Evolutionary conservation across 192 early-diverging fungal genomes (phyloP), one percentile per base, ranked within the genome.

Genomic region (Coemansia sp.): DNA sequence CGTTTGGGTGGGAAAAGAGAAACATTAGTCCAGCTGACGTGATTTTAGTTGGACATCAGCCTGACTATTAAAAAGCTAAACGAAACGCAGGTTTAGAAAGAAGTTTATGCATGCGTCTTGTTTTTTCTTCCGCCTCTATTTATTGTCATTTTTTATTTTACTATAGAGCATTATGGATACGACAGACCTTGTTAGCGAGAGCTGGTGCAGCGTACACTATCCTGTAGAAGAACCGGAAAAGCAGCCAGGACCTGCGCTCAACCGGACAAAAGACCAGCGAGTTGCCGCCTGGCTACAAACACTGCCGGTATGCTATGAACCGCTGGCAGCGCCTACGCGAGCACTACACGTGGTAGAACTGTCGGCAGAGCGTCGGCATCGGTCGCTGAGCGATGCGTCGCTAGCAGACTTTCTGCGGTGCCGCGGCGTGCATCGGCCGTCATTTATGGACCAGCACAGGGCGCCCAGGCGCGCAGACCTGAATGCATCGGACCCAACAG

Each of bases 391-490:
- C 61, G 62, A 72, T 12, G 62, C 53, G 8, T 78, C 75, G 25
- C 36, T 78, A 31, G 62, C 48, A 1, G 75, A 78, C 31, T 78
- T 78, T 51, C 53, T 78, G 4, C 20, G 47, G 7, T 78, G 75
- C 55, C 34, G 52, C 4, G 49, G 46, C 15, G 62, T 63, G 10
- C 68, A 58, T 22, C 61, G 70, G n/a, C 75, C 75, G 2, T 72
- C 75, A 5, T 78, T 78, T 34, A 42, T 72, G 12, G 59, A 72
- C 59, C 66, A 57, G 46, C 31, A 12, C 25, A 54, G 0, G 51
- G 5, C 12, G 57, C 10, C 2, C 3, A 0, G 9, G 46, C 10
- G 26, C 4, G 38, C 40, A 42, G 14, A 42, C 38, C 37, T 42
- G 21, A 42, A 14, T 15, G 38, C 57, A 23, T 44, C 57, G 14